A percentile compares a stretch with the other conserved stretches of the same genome.
Conservation (phyloP, 1,284 basidiomycete species). For the Irpex lacteus region DNA sequence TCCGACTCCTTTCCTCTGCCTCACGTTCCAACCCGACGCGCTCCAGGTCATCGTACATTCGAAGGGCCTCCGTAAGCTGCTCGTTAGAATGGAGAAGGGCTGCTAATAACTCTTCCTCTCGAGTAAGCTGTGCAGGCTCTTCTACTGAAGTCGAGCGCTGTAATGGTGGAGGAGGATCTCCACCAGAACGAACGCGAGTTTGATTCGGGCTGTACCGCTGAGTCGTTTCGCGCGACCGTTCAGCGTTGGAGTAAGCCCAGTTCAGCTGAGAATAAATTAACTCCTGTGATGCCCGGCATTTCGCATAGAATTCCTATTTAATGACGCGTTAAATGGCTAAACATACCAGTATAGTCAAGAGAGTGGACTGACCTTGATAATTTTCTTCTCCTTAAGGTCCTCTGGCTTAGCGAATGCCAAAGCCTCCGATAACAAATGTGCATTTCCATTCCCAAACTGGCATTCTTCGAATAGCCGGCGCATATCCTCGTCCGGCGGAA, state of each 20-base stretch:
- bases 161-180: conserved; percentile 16
- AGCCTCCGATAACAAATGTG: conserved; percentile 61
- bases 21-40: conserved; percentile 62
- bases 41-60: conserved; percentile 63
- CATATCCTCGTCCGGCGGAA: conserved; percentile 75
- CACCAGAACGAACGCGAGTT: conserved; percentile 14
- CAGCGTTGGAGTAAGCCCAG: conserved; percentile 77
- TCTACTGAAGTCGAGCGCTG: conserved; percentile 21
- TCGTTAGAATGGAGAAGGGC: conserved; percentile 65
- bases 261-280: conserved; percentile 73
- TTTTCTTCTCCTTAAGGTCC: conserved; percentile 51
- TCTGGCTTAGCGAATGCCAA: conserved; percentile 64
- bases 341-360: neutral
- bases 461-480: conserved; percentile 76
- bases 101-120: conserved; percentile 61
- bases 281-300: conserved; percentile 71
- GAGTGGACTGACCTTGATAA: conserved; percentile 54
- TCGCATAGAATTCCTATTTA: conserved; percentile 66
- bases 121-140: conserved; percentile 42
- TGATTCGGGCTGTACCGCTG: conserved; percentile 13
- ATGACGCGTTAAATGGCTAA: neutral
- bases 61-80: conserved; percentile 45
- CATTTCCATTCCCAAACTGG: conserved; percentile 71
- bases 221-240: conserved; percentile 42
- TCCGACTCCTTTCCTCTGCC: conserved; percentile 58